Evolutionary conservation across 495 filamentous ascomycete species (phyloP), one percentile per base, ranked within the genome.

Genomic region (Friedmanniomyces endolithicus): DNA sequence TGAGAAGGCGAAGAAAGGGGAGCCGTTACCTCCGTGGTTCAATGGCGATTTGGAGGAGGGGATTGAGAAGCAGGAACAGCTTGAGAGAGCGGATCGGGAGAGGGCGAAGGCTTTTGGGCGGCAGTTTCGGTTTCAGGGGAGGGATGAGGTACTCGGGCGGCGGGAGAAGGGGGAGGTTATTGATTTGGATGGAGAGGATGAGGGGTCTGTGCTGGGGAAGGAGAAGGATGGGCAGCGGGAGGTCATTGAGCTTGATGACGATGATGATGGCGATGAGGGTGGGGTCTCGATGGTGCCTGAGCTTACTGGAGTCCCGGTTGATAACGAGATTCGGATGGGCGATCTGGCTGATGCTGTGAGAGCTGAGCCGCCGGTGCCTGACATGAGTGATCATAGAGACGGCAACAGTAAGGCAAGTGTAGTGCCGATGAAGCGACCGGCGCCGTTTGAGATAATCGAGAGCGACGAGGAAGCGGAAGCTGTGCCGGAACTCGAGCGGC

Each of bases 1-100:
- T 2, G 62, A 63, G 37, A 27, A 59, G n/a, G 60, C 74, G 19
- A 50, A 55, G 24, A 34, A 45, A 23, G 68, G 77, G 0, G 72
- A 73, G 35, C 82, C 83, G 12, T 65, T 96, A 29, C 92, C 92
- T 0, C 90, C 92, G 4, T 98, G 92, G 92, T 86, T 98, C 63
- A 73, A 75, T 22, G 74, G 76, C 2, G 63, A 69, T 50, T 65
- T 69, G 20, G 37, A 66, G 25, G 52, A 65, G 22, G 67, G 66
- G 16, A 20, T 67, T 62, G 67, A 67, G 16, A 65, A 62, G 35
- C 66, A 73, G 59, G 62, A 61, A 49, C 52, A 49, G 20, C 40
- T 65, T 22, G 68, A 70, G 53, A 63, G 59, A 23, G 48, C 64
- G 40, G 65, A 66, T 17, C 40, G 62, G 52, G 44, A 67, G 53